phyloP scores from a whole-genome alignment of 2,329 filamentous ascomycete species.

The Metarhizium robertsii region DNA sequence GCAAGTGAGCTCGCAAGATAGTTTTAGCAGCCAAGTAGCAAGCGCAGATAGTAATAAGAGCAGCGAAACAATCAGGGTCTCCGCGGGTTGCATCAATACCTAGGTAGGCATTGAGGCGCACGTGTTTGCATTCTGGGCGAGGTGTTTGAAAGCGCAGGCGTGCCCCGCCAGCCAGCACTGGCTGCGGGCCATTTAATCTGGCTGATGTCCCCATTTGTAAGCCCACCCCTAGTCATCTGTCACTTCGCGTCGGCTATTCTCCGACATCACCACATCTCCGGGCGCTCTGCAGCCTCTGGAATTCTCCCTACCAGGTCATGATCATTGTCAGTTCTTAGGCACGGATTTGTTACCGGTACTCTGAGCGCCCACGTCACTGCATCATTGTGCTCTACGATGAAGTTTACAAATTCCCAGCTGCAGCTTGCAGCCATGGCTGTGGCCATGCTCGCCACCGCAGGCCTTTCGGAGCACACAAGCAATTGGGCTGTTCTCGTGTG shows the following conservation, averaged over 20 bases:
- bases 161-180: too few relatives aligned
- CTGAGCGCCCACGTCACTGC: not conserved
- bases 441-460: slow-evolving; percentile 34
- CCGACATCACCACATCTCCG: not conserved
- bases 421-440: slow-evolving; percentile 39
- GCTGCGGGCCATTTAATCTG: too few relatives aligned
- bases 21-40: not conserved
- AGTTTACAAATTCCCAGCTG: slow-evolving; percentile 35
- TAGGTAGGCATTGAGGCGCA: too few relatives aligned
- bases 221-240: not conserved
- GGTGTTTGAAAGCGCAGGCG: too few relatives aligned
- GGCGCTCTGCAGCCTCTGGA: too few relatives aligned
- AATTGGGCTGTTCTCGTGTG: slow-evolving; percentile 99
- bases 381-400: slow-evolving; percentile 32
- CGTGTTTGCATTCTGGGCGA: too few relatives aligned
- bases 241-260: not conserved
- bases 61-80: not conserved
- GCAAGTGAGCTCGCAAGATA: not conserved
- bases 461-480: slow-evolving; percentile 74
- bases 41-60: not conserved
- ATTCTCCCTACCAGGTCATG: not conserved
- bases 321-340: not conserved
- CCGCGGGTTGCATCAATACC: too few relatives aligned
- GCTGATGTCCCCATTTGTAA: not conserved
- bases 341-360: not conserved